These are phyloP conservation scores for Bipolaris oryzae DNA, from an alignment of 2,329 filamentous ascomycete genomes.

Conservation along the genomic window DNA sequence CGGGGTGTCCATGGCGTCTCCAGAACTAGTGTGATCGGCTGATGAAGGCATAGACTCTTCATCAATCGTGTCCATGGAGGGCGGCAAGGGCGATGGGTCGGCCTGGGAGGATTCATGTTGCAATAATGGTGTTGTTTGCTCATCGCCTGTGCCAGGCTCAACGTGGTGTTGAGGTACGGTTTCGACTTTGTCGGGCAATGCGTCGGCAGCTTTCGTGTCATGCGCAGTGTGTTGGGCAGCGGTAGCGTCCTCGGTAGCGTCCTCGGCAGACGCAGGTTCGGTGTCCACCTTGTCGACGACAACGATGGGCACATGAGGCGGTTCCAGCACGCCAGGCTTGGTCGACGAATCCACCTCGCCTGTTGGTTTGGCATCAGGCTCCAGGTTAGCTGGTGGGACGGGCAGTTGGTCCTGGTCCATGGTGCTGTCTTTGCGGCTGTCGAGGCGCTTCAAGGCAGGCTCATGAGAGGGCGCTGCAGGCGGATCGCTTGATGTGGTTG, in stretches of 20 bases:
- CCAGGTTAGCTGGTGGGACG: slow-evolving; percentile 25
- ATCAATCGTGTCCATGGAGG: slow-evolving; percentile 23
- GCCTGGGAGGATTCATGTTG: slow-evolving; percentile 38
- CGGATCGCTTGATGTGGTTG: neutral
- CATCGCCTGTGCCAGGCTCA: slow-evolving; percentile 18
- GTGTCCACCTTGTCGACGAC: slow-evolving; percentile 47
- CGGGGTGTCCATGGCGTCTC: slow-evolving; percentile 25
- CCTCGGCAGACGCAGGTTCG: slow-evolving; percentile 43
- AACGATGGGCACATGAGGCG: slow-evolving; percentile 30
- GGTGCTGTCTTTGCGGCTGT: slow-evolving; percentile 27
- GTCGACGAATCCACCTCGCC: slow-evolving; percentile 19
- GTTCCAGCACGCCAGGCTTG: slow-evolving; percentile 13
- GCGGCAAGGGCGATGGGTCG: slow-evolving; percentile 8
- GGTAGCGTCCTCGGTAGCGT: slow-evolving; percentile 44
- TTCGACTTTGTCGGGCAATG: slow-evolving; percentile 42
- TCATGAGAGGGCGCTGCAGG: neutral
- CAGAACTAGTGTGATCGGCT: slow-evolving; percentile 28
- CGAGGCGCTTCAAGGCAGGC: slow-evolving; percentile 9
- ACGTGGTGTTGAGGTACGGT: slow-evolving; percentile 27
- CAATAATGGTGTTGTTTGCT: slow-evolving; percentile 41
- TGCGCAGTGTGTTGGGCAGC: slow-evolving; percentile 43
- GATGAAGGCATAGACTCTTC: slow-evolving; percentile 27
- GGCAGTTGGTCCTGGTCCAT: slow-evolving; percentile 23
- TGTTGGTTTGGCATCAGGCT: slow-evolving; percentile 28
- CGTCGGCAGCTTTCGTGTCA: slow-evolving; percentile 41